Percentiles rank a stretch among this genome's conserved stretches.
These are phyloP conservation scores for Friedmanniomyces simplex DNA, from an alignment of 495 filamentous ascomycete genomes.

Conservation along the genomic window DNA sequence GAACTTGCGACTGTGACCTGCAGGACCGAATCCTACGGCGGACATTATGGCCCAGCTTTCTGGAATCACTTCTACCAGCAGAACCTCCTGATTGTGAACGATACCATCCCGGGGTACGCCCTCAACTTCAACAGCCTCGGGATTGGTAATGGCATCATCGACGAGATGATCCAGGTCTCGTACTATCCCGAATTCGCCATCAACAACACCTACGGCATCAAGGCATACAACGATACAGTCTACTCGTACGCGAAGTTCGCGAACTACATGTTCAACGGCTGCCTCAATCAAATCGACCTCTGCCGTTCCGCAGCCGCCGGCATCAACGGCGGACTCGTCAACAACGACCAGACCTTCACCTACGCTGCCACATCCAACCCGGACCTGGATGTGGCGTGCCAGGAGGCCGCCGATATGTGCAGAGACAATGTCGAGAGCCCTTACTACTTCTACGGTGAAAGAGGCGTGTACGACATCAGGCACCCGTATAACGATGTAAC, in stretches of 20 bases:
- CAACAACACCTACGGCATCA: slow-evolving; percentile 66
- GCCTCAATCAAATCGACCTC: slow-evolving; percentile 29
- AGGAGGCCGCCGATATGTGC: slow-evolving; percentile 35
- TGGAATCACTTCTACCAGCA: slow-evolving; percentile 50
- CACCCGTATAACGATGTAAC: slow-evolving; percentile 37
- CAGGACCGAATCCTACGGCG: slow-evolving; percentile 36
- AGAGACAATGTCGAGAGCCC: slow-evolving; percentile 35
- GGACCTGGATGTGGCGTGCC: slow-evolving; percentile 13
- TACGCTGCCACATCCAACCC: not conserved
- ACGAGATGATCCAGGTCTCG: slow-evolving; percentile 56
- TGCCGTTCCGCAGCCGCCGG: slow-evolving; percentile 25
- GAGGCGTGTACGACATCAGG: slow-evolving; percentile 44
- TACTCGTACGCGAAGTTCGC: slow-evolving; percentile 41
- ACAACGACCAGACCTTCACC: not conserved
- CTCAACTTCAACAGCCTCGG: slow-evolving; percentile 44
- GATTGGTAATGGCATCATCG: slow-evolving; percentile 62
- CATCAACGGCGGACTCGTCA: not conserved
- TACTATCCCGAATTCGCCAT: slow-evolving; percentile 57
- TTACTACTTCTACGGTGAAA: slow-evolving; percentile 35
- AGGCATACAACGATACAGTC: slow-evolving; percentile 47
- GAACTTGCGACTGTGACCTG: not conserved
- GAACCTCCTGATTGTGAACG: slow-evolving; percentile 42
- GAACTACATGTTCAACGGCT: slow-evolving; percentile 33
- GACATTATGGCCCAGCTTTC: slow-evolving; percentile 43
- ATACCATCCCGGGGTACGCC: slow-evolving; percentile 37